These are phyloP conservation scores for Crithidia thermophila DNA, from an alignment of 208 protist genomes.

Conservation along the genomic window DNA sequence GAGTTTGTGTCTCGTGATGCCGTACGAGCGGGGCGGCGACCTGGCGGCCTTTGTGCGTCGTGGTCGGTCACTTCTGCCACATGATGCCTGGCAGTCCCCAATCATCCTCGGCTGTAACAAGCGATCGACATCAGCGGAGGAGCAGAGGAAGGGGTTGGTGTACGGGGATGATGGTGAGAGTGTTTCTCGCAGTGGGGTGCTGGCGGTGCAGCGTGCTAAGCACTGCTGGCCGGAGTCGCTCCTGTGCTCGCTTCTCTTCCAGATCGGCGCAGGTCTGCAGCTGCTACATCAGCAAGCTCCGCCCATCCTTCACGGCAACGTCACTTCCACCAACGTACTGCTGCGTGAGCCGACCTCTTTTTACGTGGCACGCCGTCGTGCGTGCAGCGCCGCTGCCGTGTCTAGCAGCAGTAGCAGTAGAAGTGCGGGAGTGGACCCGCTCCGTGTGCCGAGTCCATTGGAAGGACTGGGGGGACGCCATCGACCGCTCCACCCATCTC, in stretches of 20 bases:
- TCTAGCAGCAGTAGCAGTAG: not conserved
- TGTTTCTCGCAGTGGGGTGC: not conserved
- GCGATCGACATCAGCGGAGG: too few relatives aligned
- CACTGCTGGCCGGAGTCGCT: constrained; percentile 36
- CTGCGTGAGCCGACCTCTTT: constrained; percentile 23
- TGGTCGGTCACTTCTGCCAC: constrained; percentile 3
- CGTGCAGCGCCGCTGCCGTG: not conserved
- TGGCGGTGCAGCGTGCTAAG: not conserved
- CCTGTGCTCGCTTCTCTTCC: constrained; percentile 32
- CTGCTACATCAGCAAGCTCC: constrained; percentile 37
- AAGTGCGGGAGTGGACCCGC: not conserved
- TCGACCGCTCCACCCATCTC: too few relatives aligned
- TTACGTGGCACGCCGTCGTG: constrained; percentile 19
- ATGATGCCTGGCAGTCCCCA: constrained; percentile 7
- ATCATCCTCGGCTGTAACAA: too few relatives aligned
- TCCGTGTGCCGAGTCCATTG: too few relatives aligned
- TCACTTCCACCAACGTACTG: constrained; percentile 22
- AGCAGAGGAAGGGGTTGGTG: not conserved
- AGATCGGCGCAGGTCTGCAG: constrained; percentile 29
- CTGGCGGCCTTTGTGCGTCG: constrained; percentile 16
- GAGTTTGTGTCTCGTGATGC: constrained; percentile 45
- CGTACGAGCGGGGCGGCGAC: constrained; percentile 32
- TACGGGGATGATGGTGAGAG: not conserved
- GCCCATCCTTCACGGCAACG: constrained; percentile 32
- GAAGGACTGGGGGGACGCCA: too few relatives aligned